Evolutionary conservation across 176 grass and related monocot genomes (phyloP).

Genomic region (Alloteropsis semialata): DNA sequence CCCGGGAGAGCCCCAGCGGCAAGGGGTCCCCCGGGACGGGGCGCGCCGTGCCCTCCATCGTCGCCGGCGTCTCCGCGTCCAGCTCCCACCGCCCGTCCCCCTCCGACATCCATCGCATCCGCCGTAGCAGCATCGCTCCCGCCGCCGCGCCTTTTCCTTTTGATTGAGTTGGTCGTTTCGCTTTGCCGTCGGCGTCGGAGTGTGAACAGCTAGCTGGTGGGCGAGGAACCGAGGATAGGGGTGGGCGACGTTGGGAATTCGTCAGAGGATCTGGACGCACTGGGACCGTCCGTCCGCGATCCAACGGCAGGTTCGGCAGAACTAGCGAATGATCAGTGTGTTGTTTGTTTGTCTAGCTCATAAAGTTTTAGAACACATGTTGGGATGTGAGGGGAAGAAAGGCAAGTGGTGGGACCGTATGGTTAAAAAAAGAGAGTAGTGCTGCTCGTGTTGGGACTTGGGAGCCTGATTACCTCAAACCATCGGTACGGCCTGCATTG

Average conservation of each 20-base stretch:
- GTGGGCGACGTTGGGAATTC: neutral
- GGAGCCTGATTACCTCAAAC: no score
- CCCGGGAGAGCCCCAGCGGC: constrained; percentile 71
- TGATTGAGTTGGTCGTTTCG: neutral
- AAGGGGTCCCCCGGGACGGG: constrained; percentile 77
- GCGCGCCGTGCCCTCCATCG: constrained; percentile 88
- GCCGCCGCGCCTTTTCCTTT: neutral
- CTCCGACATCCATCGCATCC: constrained; percentile 69
- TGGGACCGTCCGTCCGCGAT: no score
- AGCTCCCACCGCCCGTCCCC: constrained; percentile 72
- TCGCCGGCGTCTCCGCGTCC: constrained; percentile 73
- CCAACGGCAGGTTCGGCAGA: no score
- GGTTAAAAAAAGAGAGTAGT: no score
- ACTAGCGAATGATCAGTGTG: no score
- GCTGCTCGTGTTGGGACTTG: no score
- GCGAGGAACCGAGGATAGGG: neutral
- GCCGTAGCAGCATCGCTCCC: constrained; percentile 49
- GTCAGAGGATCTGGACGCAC: no score
- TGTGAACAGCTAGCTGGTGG: neutral
- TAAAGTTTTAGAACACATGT: no score
- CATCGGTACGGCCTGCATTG: no score
- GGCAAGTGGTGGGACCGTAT: no score
- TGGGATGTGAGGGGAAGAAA: no score
- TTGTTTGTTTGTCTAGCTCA: no score
- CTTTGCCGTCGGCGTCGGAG: neutral